phyloP scores from a whole-genome alignment of 768 basidiomycete genomes.

The Mycena haematopus region DNA sequence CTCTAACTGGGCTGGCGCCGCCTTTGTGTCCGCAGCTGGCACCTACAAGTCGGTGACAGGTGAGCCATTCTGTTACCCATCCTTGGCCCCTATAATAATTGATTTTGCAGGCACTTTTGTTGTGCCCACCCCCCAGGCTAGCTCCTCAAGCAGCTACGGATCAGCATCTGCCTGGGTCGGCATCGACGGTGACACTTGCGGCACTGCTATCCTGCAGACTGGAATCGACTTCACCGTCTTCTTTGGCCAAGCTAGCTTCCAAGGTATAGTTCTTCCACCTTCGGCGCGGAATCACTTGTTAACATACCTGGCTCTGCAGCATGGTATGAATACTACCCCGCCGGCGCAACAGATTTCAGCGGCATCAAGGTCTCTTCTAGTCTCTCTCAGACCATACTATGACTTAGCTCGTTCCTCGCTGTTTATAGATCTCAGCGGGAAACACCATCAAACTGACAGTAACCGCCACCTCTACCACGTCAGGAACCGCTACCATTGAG shows the following conservation, averaged over 20 bases:
- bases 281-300: background rate
- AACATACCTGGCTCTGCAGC: constrained; percentile 11
- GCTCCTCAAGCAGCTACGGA: constrained; percentile 35
- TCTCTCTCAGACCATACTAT: no score
- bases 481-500: constrained; percentile 36
- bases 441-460: constrained; percentile 36
- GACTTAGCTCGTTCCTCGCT: no score
- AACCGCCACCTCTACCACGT: constrained; percentile 34
- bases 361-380: no score
- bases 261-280: constrained; percentile 32
- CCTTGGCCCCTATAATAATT: background rate
- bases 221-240: constrained; percentile 41
- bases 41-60: constrained; percentile 42
- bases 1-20: constrained; percentile 45
- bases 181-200: constrained; percentile 46
- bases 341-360: constrained; percentile 40
- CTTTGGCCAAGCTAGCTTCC: constrained; percentile 33
- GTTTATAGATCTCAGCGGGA: constrained; percentile 33
- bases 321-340: constrained; percentile 44
- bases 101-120: constrained; percentile 37
- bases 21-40: constrained; percentile 34
- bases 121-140: constrained; percentile 36
- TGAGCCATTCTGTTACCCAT: background rate
- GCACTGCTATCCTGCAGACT: constrained; percentile 40
- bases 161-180: constrained; percentile 45